Evolutionary conservation across 1,284 basidiomycete species (phyloP).

Genomic region (Termitomyces sp.): DNA sequence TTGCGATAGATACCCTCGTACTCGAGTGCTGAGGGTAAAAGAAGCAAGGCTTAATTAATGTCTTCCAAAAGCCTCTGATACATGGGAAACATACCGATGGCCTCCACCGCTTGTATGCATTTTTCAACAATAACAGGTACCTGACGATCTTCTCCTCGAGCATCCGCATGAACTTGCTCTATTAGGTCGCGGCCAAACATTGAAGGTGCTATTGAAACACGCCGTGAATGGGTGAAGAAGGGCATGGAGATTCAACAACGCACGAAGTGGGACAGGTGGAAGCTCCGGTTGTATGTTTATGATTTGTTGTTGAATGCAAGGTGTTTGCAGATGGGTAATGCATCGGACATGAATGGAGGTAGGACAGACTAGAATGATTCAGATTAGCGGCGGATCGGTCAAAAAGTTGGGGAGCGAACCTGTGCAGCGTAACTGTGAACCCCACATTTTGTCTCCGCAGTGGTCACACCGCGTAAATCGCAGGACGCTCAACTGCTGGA

Average conservation of each 20-base stretch:
- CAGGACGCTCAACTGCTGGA: slow-evolving; percentile 86
- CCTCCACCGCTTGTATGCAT: slow-evolving; percentile 90
- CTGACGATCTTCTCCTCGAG: slow-evolving; percentile 51
- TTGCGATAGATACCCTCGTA: slow-evolving; percentile 98
- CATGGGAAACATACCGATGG: slow-evolving; percentile 53
- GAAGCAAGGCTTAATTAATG: slow-evolving; percentile 2
- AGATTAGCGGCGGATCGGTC: neutral
- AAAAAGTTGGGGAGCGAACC: slow-evolving; percentile 39
- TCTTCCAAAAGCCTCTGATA: neutral
- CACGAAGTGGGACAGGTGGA: slow-evolving; percentile 44
- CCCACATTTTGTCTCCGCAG: slow-evolving; percentile 98
- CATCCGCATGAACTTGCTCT: slow-evolving; percentile 80
- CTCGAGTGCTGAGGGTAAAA: slow-evolving; percentile 60
- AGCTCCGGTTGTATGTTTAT: slow-evolving; percentile 33
- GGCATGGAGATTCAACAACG: slow-evolving; percentile 25
- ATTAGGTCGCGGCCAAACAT: slow-evolving; percentile 88
- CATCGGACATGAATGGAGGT: slow-evolving; percentile 75
- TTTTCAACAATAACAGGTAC: slow-evolving; percentile 93
- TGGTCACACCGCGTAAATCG: slow-evolving; percentile 91
- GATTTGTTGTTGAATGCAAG: slow-evolving; percentile 54
- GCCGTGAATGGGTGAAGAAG: slow-evolving; percentile 1
- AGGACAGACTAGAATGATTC: slow-evolving; percentile 48
- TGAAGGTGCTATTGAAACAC: slow-evolving; percentile 55
- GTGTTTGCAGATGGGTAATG: slow-evolving; percentile 50
- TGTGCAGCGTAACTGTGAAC: slow-evolving; percentile 85